These are phyloP conservation scores for Rhododendron ferrugineum DNA, from an alignment of 148 eudicot species.

Conservation along the genomic window DNA sequence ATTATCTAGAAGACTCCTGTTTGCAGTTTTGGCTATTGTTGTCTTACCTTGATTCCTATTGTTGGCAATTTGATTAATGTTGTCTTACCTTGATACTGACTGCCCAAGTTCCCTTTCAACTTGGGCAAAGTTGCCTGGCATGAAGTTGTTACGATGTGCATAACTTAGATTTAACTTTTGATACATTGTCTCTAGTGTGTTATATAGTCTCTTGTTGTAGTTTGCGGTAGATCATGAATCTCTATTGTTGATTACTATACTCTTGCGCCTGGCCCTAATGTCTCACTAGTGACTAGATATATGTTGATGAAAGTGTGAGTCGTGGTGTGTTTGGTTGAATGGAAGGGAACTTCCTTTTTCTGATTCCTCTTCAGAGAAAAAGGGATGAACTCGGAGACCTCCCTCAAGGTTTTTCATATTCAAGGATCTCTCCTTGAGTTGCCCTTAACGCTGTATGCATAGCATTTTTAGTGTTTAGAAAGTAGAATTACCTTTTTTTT, in stretches of 20 bases:
- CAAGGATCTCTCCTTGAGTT: background rate
- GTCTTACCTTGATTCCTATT: background rate
- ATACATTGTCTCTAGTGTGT: background rate
- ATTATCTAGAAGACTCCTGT: background rate
- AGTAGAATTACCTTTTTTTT: background rate
- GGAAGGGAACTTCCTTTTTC: background rate
- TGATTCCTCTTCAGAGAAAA: background rate
- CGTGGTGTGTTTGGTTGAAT: background rate
- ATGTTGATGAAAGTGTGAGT: background rate
- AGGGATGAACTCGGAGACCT: background rate
- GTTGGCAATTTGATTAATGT: background rate
- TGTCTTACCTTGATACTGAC: background rate
- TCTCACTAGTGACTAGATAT: background rate
- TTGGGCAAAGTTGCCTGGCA: background rate
- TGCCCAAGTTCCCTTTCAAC: background rate
- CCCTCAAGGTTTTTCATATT: background rate
- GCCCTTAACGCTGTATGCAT: background rate
- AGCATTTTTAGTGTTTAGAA: background rate
- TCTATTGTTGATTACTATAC: background rate
- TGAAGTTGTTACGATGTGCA: background rate
- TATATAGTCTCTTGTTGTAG: background rate
- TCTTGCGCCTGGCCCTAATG: background rate
- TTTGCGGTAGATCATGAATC: background rate
- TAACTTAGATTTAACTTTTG: background rate
- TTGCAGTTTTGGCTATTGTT: conserved; percentile 7